Evolutionary conservation across 202 grass and related monocot genomes (phyloP).

Genomic region (Panicum virgatum): DNA sequence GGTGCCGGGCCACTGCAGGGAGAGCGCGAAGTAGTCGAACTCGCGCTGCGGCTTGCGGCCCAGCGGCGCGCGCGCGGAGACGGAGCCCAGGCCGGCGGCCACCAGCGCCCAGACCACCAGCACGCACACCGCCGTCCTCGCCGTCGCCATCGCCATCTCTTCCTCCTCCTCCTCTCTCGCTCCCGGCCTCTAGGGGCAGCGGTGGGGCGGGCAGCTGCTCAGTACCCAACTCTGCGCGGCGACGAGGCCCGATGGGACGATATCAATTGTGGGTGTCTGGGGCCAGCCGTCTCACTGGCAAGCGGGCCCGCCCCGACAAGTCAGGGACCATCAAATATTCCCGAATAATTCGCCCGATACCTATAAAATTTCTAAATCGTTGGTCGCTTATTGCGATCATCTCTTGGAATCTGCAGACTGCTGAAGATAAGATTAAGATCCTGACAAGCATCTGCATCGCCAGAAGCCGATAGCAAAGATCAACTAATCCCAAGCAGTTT

Average conservation of each 20-base stretch:
- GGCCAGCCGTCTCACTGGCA: background rate
- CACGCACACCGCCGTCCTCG: constrained; percentile 14
- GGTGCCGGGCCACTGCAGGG: constrained; percentile 76
- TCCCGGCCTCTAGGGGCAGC: background rate
- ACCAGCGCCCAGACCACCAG: constrained; percentile 14
- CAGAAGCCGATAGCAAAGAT: background rate
- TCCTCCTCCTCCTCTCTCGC: background rate
- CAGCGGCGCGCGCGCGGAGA: constrained; percentile 2
- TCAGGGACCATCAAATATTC: background rate
- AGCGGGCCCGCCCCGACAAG: background rate
- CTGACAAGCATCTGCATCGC: background rate
- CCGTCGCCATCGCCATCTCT: background rate
- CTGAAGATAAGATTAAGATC: background rate
- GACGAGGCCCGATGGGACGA: background rate
- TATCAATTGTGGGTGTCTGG: background rate
- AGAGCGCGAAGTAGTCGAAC: constrained; percentile 72
- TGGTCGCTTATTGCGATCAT: background rate
- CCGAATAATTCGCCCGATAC: background rate
- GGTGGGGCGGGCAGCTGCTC: background rate
- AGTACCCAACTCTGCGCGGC: background rate
- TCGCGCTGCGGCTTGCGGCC: constrained; percentile 38
- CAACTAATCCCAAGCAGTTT: background rate
- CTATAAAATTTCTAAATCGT: background rate
- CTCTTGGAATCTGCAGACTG: background rate
- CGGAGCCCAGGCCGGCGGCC: constrained; percentile 12